Evolutionary conservation across 768 basidiomycete species (phyloP), one percentile per base, ranked within the genome.

Genomic region (Boletus sp.): DNA sequence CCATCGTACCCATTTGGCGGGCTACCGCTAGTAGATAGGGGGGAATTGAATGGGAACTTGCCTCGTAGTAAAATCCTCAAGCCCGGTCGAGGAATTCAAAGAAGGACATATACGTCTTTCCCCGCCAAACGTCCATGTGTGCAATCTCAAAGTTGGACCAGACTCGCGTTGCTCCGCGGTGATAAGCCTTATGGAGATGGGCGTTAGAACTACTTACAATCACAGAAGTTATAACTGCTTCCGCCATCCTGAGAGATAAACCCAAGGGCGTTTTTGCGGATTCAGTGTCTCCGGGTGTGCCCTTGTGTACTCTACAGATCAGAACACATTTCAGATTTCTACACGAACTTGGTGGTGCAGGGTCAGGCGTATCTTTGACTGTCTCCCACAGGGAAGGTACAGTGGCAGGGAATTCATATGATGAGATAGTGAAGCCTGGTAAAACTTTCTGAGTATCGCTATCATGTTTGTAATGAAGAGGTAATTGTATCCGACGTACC

Each of bases 111-210:
- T 97, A 97, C 0, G 87, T 85, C 58, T 94, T 86, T 17, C 85
- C 76, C 62, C 93, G 78, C 91, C 91, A 94, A 63, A 96, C 83
- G 57, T 91, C 86, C 59, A 95, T 80, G 64, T 86, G 84, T 6
- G 77, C 94, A 50, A 97, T 95, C 72, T 97, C 94, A 61, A 97
- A 96, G 73, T 95, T 97, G 62, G 86, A 90, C 92, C 92, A 94
- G 76, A 92, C 90, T 92, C 24, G 14, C 47, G 4, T 52, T 20
- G 14, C 53, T 40, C 46, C 35, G 9, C 11, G n/a, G 7, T 39
- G 28, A 49, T 60, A 11, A 62, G 58, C 29, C 20, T 9, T 2
- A 41, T 12, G 39, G 24, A 47, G 24, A 56, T 28, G 45, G 24
- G 6, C 9, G 15, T 5, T 10, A 29, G 6, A 32, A 14, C 6